A percentile compares a stretch with the other conserved stretches of the same genome.
phyloP scores from a whole-genome alignment of 495 filamentous ascomycete species.

The Trypethelium eluteriae region DNA sequence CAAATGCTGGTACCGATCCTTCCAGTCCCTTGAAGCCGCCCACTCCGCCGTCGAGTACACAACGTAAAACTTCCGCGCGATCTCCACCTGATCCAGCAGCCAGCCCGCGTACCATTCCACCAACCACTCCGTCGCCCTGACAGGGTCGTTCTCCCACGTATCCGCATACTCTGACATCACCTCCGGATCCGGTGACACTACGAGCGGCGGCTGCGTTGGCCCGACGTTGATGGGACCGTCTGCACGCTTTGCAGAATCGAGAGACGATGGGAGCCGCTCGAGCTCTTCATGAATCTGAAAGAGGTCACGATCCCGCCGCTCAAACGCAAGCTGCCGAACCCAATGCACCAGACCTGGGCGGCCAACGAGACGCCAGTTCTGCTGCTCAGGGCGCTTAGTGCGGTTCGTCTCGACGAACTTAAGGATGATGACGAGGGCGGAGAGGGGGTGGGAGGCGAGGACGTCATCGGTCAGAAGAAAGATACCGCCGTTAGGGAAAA shows the following conservation, averaged over 20 bases:
- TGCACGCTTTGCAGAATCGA: neutral
- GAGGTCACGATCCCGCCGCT: conserved; percentile 3
- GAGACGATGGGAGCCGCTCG: neutral
- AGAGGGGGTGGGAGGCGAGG: conserved; percentile 21
- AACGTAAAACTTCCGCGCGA: conserved; percentile 18
- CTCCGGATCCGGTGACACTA: conserved; percentile 17
- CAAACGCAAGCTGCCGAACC: conserved; percentile 11
- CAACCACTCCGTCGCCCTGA: conserved; percentile 18
- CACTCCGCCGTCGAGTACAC: conserved; percentile 18
- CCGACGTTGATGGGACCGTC: neutral
- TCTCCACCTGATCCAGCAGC: neutral
- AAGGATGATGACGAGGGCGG: conserved; percentile 18
- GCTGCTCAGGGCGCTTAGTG: conserved; percentile 9
- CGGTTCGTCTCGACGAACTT: conserved; percentile 12
- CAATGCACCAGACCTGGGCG: conserved; percentile 20
- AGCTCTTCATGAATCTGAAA: neutral
- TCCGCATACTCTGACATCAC: conserved; percentile 16
- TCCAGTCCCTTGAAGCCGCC: conserved; percentile 18
- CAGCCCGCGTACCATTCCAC: conserved; percentile 22
- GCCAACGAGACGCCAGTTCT: conserved; percentile 17
- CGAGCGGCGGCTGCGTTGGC: conserved; percentile 2
- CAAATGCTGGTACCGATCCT: conserved; percentile 19
- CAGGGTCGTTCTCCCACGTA: conserved; percentile 15
- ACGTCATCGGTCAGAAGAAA: conserved; percentile 25
- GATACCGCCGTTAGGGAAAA: conserved; percentile 22